Conservation (phyloP, 495 filamentous ascomycete genomes). For the Rhypophila decipiens region DNA sequence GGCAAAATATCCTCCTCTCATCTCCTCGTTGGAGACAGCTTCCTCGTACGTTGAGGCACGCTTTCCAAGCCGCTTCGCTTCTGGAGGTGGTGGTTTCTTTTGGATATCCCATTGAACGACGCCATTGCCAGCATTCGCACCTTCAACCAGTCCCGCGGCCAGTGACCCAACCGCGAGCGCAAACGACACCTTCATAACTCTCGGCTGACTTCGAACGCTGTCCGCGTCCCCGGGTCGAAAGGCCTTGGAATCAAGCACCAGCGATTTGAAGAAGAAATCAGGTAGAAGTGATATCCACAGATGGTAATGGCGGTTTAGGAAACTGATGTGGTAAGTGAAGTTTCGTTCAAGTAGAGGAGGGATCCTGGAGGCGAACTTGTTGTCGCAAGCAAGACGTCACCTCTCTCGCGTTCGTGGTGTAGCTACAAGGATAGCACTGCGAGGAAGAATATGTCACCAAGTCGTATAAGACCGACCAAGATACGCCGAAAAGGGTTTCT, state of each 20-base stretch:
- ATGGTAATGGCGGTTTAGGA: no score
- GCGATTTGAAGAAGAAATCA: not conserved
- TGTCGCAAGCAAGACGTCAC: no score
- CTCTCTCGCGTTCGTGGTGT: no score
- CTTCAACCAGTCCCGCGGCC: slow-evolving; percentile 18
- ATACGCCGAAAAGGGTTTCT: no score
- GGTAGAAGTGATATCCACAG: no score
- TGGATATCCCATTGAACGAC: slow-evolving; percentile 41
- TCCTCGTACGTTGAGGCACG: slow-evolving; percentile 33
- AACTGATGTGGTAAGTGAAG: no score
- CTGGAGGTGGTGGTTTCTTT: slow-evolving; percentile 13
- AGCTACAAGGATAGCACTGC: no score
- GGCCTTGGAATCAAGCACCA: not conserved
- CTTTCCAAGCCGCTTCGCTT: slow-evolving; percentile 16
- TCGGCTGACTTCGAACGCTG: no score
- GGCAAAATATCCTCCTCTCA: slow-evolving; percentile 57
- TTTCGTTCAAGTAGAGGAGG: no score
- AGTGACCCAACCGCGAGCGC: slow-evolving; percentile 23
- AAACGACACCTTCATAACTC: slow-evolving; percentile 19
- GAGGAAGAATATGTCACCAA: not conserved
- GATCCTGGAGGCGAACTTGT: no score
- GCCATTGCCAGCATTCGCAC: slow-evolving; percentile 19
- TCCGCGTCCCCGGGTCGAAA: no score
- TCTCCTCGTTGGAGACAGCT: slow-evolving; percentile 32
- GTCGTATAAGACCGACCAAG: not conserved